Evolutionary conservation across 1,139 yeast species (phyloP).

Genomic region (Hyphopichia wangnamkhiaoensis): DNA sequence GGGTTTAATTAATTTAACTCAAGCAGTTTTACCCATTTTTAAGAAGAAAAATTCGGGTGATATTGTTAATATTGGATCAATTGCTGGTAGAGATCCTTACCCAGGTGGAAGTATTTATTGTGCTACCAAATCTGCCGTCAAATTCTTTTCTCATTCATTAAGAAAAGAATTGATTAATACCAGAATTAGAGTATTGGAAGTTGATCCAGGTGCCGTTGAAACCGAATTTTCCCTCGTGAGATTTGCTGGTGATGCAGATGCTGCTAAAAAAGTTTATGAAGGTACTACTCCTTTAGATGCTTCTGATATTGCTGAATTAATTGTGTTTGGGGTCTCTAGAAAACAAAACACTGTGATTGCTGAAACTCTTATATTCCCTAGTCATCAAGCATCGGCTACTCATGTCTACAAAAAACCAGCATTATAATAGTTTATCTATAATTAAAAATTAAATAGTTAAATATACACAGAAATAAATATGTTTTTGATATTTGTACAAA

Average conservation of each 20-base stretch:
- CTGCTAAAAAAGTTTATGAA: slow-evolving; percentile 47
- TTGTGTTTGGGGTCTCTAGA: slow-evolving; percentile 51
- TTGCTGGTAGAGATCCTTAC: slow-evolving; percentile 54
- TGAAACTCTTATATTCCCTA: slow-evolving; percentile 50
- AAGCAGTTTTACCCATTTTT: slow-evolving; percentile 62
- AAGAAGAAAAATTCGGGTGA: slow-evolving; percentile 52
- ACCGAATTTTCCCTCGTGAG: slow-evolving; percentile 53
- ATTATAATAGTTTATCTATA: slow-evolving; percentile 1
- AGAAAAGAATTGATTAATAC: slow-evolving; percentile 51
- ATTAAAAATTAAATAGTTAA: background rate
- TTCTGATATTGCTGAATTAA: slow-evolving; percentile 51
- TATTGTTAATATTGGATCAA: slow-evolving; percentile 50
- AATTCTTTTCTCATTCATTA: slow-evolving; percentile 46
- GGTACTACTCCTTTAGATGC: slow-evolving; percentile 49
- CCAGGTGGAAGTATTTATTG: slow-evolving; percentile 55
- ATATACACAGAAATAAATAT: slow-evolving; percentile 4
- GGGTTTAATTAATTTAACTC: slow-evolving; percentile 72
- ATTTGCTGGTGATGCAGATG: slow-evolving; percentile 42
- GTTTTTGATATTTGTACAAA: slow-evolving; percentile 14
- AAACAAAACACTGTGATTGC: slow-evolving; percentile 52
- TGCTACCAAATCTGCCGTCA: slow-evolving; percentile 52
- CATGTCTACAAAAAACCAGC: slow-evolving; percentile 36
- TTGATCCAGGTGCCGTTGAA: slow-evolving; percentile 54
- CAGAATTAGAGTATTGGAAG: slow-evolving; percentile 48
- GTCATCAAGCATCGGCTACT: slow-evolving; percentile 60